Evolutionary conservation across 129 eudicot genomes (phyloP).

Genomic region (Erigeron canadensis): DNA sequence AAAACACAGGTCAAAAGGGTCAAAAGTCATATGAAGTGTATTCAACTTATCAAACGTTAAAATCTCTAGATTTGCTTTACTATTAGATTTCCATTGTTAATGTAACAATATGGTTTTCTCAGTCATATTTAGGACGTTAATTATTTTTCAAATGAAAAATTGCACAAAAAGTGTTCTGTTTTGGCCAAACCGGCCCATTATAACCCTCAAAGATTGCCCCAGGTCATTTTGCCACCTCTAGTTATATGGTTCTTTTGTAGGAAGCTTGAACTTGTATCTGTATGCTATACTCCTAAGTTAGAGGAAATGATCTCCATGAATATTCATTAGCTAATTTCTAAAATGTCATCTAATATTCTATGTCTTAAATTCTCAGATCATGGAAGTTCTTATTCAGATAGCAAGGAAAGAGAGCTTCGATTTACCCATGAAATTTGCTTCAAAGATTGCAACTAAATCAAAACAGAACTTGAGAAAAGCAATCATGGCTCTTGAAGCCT

Average conservation of each 20-base stretch:
- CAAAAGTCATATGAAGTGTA: background rate
- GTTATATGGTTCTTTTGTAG: background rate
- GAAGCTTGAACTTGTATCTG: conserved; percentile 12
- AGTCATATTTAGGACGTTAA: background rate
- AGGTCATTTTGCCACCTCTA: background rate
- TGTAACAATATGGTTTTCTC: background rate
- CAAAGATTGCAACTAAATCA: conserved; percentile 71
- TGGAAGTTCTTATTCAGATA: conserved; percentile 81
- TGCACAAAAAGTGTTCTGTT: background rate
- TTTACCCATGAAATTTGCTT: conserved; percentile 69
- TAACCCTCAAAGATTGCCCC: background rate
- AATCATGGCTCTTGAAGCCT: conserved; percentile 93
- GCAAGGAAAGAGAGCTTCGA: conserved; percentile 73
- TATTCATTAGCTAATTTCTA: conserved; percentile 8
- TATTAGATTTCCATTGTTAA: background rate
- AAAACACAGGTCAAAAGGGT: background rate
- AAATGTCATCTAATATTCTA: background rate
- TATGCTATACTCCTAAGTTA: background rate
- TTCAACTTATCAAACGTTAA: background rate
- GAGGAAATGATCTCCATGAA: conserved; percentile 9
- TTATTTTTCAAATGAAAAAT: background rate
- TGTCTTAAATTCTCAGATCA: conserved; percentile 38
- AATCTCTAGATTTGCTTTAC: background rate
- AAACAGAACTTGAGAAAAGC: conserved; percentile 70
- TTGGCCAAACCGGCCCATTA: background rate